Base-by-base conservation (phyloP, 257 asterid species). In the Solanum appendiculatum region DNA sequence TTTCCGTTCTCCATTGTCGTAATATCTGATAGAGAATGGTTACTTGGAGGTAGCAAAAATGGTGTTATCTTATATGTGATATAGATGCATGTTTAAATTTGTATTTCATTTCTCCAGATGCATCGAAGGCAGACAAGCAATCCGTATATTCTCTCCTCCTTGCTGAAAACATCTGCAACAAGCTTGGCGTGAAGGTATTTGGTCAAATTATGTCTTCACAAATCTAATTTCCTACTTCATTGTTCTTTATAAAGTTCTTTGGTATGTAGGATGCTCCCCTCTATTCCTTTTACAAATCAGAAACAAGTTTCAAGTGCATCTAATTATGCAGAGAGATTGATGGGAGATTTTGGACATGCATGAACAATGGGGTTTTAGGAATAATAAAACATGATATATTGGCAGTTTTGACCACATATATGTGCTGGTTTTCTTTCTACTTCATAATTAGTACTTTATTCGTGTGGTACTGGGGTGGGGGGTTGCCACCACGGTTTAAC, bases 131-230 rank as follows among this genome's bases (percentile, higher is more conserved):
- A 29, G 99, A 97, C 93, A 95, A 95, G 90, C 98, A 93, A 91
- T 94, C 99, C 13, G 98, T 97, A 58, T 97, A 93, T 88, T 90
- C 97, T 75, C 99, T 97, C 86, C 98, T 95, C 89, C 99, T 97
- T 88, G 99, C 99, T 87, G 99, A 97, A 92, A 93, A 87, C 85
- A 94, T 95, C 82, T 97, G 99, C 86, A 89, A 87, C 87, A 94
- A 92, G 86, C 94, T 92, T 87, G 95, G 98, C 46, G 94, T 94
- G 90, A 95, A 97, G 96, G 99, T 95, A 87, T 74, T 88, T 85
- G 84, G 7, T 36, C 46, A 84, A 27, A 66, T 29, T 81, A 48
- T 48, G 44, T 48, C 68, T 48, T 81, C 27, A 48, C 44, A 81
- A 29, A 29, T 29, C 68, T 81, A 81, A 20, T 81, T 39, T 48